Evolutionary conservation across 305 asterid species (phyloP), one percentile per base, ranked within the genome.

Genomic region (Fraxinus albicans): DNA sequence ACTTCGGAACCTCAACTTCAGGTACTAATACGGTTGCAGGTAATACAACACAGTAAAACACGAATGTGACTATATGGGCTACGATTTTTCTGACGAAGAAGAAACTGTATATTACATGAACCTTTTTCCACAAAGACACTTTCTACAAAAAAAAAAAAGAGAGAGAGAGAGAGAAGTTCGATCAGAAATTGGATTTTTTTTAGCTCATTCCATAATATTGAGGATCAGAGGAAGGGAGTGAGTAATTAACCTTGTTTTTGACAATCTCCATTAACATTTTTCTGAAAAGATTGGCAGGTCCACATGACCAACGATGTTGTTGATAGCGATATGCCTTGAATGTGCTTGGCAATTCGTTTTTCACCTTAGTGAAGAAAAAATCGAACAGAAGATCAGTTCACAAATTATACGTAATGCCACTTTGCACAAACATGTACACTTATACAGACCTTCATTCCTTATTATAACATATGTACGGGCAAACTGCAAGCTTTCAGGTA

Each of bases 281-380:
- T 23, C 91, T 76, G 76, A 93, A 91, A 0, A 93, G 88, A 85
- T 93, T 93, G 27, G 97, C 96, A 1, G 96, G 97, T 29, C 96
- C 96, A 87, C 97, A 93, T 2, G 97, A 93, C 97, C 97, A 93
- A 44, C 97, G 93, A 42, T 92, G 97, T 55, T 93, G 97, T 35
- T 92, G 96, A 83, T 89, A 89, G 1, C 97, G 86, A 33, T 89
- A 92, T 1, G 97, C 96, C 92, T 92, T 91, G 83, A 92, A 90
- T 3, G 97, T 92, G 88, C 97, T 92, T 4, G 97, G 97, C 83
- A 93, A 77, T 77, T 93, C 97, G n/a, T 93, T 96, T 88, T 93
- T 96, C 21, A 96, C 99, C 99, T 96, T 80, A 29, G 47, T 17
- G 7, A 9, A 31, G 35, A 17, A 4, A 42, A 2, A 13, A 77